These are phyloP conservation scores for Serendipita sp. DNA, from an alignment of 768 basidiomycete genomes.

Conservation along the genomic window DNA sequence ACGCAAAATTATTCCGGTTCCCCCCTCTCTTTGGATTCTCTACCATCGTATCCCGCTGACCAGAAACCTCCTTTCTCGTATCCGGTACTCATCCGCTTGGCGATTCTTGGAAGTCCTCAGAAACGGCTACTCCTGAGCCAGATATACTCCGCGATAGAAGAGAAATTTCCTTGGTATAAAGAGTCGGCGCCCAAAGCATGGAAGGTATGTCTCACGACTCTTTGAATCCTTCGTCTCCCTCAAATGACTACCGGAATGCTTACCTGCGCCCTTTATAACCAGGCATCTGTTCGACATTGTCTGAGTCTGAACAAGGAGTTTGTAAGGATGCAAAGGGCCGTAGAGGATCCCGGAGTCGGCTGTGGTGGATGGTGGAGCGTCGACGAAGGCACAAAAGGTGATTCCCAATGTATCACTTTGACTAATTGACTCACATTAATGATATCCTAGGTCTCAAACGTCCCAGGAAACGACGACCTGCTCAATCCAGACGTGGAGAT, in stretches of 20 bases:
- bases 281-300: background rate
- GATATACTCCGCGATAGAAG: background rate
- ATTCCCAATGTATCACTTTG: background rate
- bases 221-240: background rate
- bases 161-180: slow-evolving; percentile 1
- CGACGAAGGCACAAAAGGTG: background rate
- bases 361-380: background rate
- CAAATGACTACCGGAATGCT: too few relatives aligned
- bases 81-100: background rate
- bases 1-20: background rate
- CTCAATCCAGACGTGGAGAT: background rate
- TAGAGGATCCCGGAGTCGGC: background rate
- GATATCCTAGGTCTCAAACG: background rate
- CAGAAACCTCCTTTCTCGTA: background rate
- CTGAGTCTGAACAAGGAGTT: slow-evolving; percentile 1
- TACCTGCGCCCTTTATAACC: background rate
- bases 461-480: background rate
- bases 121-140: background rate
- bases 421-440: background rate
- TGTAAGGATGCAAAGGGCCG: background rate
- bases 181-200: background rate
- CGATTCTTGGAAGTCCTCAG: background rate
- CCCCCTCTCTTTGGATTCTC: background rate
- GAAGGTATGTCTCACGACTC: background rate
- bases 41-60: background rate